phyloP scores from a whole-genome alignment of 176 grass and related monocot genomes.

The Hsuehochloa calcarea region DNA sequence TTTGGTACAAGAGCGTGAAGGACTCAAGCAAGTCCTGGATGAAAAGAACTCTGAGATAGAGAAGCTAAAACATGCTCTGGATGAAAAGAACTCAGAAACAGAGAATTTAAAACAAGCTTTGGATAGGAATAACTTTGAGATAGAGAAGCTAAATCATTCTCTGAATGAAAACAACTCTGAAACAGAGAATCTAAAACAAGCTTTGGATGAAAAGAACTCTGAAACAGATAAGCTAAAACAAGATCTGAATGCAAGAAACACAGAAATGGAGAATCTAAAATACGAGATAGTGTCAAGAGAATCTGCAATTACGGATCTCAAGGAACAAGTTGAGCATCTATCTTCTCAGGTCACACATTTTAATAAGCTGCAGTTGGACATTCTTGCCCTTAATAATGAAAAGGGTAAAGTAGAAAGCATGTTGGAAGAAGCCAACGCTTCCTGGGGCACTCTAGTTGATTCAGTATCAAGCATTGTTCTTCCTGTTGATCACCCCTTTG shows the following conservation, averaged over 20 bases:
- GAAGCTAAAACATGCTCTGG: constrained; percentile 33
- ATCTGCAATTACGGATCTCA: constrained; percentile 49
- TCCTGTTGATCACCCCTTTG: constrained; percentile 54
- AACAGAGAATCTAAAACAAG: constrained; percentile 50
- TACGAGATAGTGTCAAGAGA: constrained; percentile 57
- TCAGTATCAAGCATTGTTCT: constrained; percentile 56
- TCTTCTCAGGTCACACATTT: constrained; percentile 47
- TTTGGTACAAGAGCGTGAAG: constrained; percentile 90
- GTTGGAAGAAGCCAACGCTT: constrained; percentile 56
- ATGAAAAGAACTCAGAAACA: constrained; percentile 40
- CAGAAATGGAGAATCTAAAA: constrained; percentile 46
- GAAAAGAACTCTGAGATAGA: constrained; percentile 43
- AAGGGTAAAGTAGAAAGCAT: constrained; percentile 50
- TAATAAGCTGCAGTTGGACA: constrained; percentile 56
- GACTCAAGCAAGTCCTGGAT: constrained; percentile 58
- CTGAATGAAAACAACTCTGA: constrained; percentile 43
- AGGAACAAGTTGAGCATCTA: constrained; percentile 53
- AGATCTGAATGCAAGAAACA: constrained; percentile 24
- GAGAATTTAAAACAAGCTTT: constrained; percentile 42
- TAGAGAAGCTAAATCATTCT: constrained; percentile 44
- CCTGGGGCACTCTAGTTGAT: constrained; percentile 47
- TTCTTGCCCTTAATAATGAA: constrained; percentile 51
- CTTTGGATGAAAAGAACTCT: constrained; percentile 32
- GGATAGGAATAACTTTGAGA: constrained; percentile 17
- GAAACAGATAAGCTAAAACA: constrained; percentile 39